Evolutionary conservation across 768 basidiomycete species (phyloP).

Genomic region (Guyanaporus albipodus): DNA sequence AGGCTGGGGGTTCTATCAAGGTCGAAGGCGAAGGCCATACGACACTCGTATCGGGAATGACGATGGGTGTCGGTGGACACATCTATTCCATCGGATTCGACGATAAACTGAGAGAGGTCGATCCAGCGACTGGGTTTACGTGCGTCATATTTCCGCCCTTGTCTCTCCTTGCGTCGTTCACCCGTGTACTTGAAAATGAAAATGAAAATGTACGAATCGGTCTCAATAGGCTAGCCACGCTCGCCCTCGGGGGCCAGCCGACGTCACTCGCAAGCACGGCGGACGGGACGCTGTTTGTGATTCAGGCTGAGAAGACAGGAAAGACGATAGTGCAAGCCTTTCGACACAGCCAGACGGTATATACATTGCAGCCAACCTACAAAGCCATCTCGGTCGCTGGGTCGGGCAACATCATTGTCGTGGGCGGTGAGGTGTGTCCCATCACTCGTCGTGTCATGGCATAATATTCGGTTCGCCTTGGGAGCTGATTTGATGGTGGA

Average conservation of each 20-base stretch:
- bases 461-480: no score
- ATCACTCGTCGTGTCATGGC: not conserved
- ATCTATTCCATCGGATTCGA: conserved; percentile 78
- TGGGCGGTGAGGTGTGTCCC: conserved; percentile 68
- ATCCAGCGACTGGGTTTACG: conserved; percentile 30
- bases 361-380: conserved; percentile 49
- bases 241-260: conserved; percentile 60
- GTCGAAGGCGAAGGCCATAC: conserved; percentile 67
- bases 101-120: conserved; percentile 70
- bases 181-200: not conserved
- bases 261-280: conserved; percentile 54
- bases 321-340: conserved; percentile 53
- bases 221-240: conserved; percentile 45
- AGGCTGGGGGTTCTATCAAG: conserved; percentile 27
- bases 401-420: conserved; percentile 49
- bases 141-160: conserved; percentile 19
- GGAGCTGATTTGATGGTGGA: no score
- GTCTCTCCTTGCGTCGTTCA: not conserved
- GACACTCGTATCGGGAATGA: conserved; percentile 63
- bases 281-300: conserved; percentile 64
- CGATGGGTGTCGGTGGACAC: conserved; percentile 43
- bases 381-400: conserved; percentile 57
- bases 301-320: conserved; percentile 43
- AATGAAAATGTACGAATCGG: not conserved
- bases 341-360: conserved; percentile 64